Base-by-base conservation (phyloP, 164 flowering plant genomes). In the Nelumbo lutea region DNA sequence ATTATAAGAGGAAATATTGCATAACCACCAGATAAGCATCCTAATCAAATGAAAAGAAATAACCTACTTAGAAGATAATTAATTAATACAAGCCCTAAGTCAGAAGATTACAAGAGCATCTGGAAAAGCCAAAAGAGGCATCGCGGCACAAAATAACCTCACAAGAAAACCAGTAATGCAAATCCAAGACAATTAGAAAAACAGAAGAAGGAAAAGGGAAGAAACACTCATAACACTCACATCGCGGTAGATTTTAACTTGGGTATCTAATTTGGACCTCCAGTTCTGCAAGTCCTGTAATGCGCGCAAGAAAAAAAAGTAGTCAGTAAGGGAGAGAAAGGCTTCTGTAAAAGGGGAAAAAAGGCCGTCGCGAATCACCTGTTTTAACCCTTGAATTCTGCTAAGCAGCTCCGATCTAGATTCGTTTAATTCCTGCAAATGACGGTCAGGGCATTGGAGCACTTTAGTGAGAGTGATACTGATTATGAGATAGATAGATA, bases 261-360 rank as follows among this genome's bases (percentile, higher is more conserved):
- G 97, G 43, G 88, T 83, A 65, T 93, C 97, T 62, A 93, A 61
- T 73, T 86, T 91, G 3, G 89, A 86, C 69, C 98, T 84, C 98
- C 98, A 94, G 72, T 69, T 86, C 77, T 90, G 96, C 79, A 93
- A 72, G 72, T 91, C 97, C 96, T 91, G 68, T 0, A 64, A 41
- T 3, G 38, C 11, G 3, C 27, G 27, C 62, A 46, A 38, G 11
- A 61, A 42, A 4, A 11, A 27, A 42, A 69, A 10, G 14, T 62
- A 38, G 15, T 14, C 27, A 41, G 47, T 5, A 13, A 66, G 9
- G 1, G 2, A 15, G 46, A 46, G 41, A 60, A 62, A 57, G 27
- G 7, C 14, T 57, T 41, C 62, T 39, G 27, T 9, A 61, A 55
- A 48, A 15, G 8, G 1, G 7, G 44, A 70, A 8, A 38, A 73